Evolutionary conservation across 2,329 filamentous ascomycete species (phyloP).

Genomic region (Diplodia mutila): DNA sequence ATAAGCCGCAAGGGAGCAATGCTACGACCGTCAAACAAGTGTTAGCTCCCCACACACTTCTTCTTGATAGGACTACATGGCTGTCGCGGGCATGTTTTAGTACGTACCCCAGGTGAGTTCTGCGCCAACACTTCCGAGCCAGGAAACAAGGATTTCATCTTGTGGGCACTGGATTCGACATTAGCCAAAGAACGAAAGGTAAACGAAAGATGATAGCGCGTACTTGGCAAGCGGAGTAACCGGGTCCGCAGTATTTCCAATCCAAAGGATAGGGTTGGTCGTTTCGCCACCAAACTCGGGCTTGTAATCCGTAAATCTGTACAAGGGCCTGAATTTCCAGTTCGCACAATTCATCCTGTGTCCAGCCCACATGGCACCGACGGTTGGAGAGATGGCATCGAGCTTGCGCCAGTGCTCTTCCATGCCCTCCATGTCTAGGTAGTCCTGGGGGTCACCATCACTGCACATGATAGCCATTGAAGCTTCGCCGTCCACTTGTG

Average conservation of each 20-base stretch:
- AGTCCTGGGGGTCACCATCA: slow-evolving; percentile 44
- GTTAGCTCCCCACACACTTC: not conserved
- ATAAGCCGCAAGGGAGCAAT: slow-evolving; percentile 49
- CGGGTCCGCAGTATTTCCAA: slow-evolving; percentile 62
- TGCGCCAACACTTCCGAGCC: slow-evolving; percentile 38
- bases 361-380: slow-evolving; percentile 45
- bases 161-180: not conserved
- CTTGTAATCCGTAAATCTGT: slow-evolving; percentile 35
- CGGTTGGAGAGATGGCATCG: slow-evolving; percentile 38
- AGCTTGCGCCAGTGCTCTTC: slow-evolving; percentile 41
- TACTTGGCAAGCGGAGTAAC: slow-evolving; percentile 58
- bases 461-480: slow-evolving; percentile 44
- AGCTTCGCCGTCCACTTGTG: slow-evolving; percentile 29
- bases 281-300: slow-evolving; percentile 44
- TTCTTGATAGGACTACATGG: not conserved
- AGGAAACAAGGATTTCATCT: slow-evolving; percentile 28
- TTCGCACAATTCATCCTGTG: slow-evolving; percentile 44
- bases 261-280: slow-evolving; percentile 59
- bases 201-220: not conserved
- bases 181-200: not conserved
- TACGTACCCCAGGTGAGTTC: slow-evolving; percentile 34
- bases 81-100: too few relatives aligned
- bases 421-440: slow-evolving; percentile 36
- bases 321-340: slow-evolving; percentile 42
- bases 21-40: slow-evolving; percentile 40